Conservation (phyloP, 1,139 yeast genomes). For the Diutina siamensis region DNA sequence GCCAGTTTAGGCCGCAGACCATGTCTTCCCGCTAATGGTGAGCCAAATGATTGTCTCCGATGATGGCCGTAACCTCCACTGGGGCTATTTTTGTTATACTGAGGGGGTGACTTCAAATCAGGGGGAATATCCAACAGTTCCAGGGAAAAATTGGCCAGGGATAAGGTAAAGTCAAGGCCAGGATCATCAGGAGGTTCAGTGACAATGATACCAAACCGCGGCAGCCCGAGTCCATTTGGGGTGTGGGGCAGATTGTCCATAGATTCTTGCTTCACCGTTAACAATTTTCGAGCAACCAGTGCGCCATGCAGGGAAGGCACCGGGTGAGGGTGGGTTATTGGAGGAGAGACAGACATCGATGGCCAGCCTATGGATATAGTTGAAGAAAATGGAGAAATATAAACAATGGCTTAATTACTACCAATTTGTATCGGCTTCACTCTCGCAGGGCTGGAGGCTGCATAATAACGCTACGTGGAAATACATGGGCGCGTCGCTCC, state of each 20-base stretch:
- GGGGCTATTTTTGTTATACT: not conserved
- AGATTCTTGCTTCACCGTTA: not conserved
- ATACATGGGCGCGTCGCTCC: too few relatives aligned
- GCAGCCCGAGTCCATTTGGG: slow-evolving; percentile 4
- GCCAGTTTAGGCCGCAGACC: not conserved
- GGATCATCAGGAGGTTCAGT: not conserved
- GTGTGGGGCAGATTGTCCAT: slow-evolving; percentile 1
- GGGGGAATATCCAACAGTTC: slow-evolving; percentile 1
- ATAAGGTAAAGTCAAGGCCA: not conserved
- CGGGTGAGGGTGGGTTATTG: not conserved
- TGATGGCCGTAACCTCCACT: not conserved
- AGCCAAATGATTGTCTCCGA: not conserved
- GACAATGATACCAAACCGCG: not conserved
- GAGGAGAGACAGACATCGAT: not conserved
- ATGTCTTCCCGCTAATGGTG: not conserved
- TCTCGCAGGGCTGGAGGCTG: too few relatives aligned
- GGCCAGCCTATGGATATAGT: too few relatives aligned
- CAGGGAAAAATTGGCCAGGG: slow-evolving; percentile 4
- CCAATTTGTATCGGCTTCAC: too few relatives aligned
- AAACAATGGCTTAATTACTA: too few relatives aligned
- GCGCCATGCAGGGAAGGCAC: not conserved
- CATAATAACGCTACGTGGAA: too few relatives aligned
- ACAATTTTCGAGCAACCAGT: not conserved
- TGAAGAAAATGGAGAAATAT: too few relatives aligned
- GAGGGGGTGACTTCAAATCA: not conserved